Conservation (phyloP, 225 moss, liverwort and hornwort species). For the Climacium dendroides region DNA sequence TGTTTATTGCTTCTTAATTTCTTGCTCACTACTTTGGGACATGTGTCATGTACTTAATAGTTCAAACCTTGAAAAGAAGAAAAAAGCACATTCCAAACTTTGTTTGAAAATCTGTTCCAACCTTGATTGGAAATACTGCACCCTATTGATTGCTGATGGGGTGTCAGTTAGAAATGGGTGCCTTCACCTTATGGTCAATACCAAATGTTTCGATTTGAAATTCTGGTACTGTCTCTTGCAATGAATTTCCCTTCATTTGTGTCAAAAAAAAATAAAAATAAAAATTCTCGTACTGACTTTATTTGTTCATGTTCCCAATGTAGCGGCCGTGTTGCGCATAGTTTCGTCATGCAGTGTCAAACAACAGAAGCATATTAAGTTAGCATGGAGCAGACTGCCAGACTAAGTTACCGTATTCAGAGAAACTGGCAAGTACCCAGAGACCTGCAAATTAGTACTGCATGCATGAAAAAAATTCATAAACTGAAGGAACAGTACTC, state of each 20-base stretch:
- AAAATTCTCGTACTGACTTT: not conserved
- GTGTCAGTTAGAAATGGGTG: no score
- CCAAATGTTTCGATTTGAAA: not conserved
- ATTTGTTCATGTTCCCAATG: not conserved
- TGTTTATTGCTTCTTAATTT: no score
- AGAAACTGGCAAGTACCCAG: not conserved
- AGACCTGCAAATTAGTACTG: not conserved
- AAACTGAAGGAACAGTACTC: not conserved
- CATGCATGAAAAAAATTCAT: not conserved
- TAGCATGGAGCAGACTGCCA: not conserved
- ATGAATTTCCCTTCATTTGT: no score
- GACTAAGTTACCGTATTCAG: not conserved
- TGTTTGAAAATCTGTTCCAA: no score
- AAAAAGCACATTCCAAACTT: no score
- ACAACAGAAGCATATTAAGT: not conserved
- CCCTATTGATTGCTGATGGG: no score
- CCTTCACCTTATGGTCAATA: no score
- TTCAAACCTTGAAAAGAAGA: no score
- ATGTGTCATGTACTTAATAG: no score
- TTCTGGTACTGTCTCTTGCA: not conserved
- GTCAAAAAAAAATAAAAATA: no score
- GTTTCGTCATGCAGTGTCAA: not conserved
- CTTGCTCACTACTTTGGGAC: no score
- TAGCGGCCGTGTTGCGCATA: not conserved
- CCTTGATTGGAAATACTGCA: no score